Conservation (phyloP, 2,329 filamentous ascomycete genomes). For the Aspergillus pseudonomiae region DNA sequence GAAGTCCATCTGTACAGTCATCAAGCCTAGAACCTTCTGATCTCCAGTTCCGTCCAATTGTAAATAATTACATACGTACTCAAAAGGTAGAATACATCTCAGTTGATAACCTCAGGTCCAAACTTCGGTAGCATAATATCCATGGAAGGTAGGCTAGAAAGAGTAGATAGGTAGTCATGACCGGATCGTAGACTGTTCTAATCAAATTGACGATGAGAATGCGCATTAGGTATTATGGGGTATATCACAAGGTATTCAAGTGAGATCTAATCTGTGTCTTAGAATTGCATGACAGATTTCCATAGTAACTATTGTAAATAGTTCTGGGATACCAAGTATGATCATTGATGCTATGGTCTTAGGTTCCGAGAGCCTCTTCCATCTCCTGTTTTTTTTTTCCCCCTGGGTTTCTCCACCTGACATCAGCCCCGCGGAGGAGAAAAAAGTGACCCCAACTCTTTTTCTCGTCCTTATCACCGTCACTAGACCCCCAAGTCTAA, state of each 20-base stretch:
- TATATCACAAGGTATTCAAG: neutral
- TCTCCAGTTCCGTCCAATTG: neutral
- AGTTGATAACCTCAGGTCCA: neutral
- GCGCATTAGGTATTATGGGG: neutral
- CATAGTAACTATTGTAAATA: neutral
- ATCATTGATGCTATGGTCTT: neutral
- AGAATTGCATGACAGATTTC: neutral
- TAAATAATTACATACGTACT: neutral
- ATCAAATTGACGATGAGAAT: neutral
- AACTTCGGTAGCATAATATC: neutral
- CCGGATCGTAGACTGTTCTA: neutral
- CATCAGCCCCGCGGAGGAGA: conserved; percentile 7
- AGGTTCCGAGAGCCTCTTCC: neutral
- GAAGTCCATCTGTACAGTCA: neutral
- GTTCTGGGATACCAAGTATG: neutral
- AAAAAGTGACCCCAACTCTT: conserved; percentile 6
- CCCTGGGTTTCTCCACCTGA: conserved; percentile 1
- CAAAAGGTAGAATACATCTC: neutral
- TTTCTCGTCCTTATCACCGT: neutral
- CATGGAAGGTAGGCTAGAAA: neutral
- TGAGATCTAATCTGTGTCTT: neutral
- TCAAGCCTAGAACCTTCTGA: neutral
- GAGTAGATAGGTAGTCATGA: neutral
- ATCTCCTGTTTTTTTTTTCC: neutral
- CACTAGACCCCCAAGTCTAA: neutral